phyloP scores from a whole-genome alignment of 257 asterid genomes.

The Capsicum rhomboideum region DNA sequence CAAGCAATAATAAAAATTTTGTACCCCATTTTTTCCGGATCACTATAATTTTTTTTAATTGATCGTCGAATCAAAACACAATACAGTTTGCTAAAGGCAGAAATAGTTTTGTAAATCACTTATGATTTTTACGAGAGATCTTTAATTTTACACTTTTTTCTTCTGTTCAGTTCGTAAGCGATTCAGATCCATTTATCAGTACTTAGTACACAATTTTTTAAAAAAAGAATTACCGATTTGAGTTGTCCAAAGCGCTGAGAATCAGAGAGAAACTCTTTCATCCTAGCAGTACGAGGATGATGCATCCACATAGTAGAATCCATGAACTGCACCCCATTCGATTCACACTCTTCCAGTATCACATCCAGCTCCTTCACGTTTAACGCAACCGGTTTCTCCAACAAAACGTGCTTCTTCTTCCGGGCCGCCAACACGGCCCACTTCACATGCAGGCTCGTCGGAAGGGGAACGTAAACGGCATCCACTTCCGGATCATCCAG shows the following conservation, averaged over 20 bases:
- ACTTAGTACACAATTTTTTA: not conserved
- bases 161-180: too few species aligned
- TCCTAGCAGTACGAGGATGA: conserved; percentile 23
- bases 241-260: conserved; percentile 23
- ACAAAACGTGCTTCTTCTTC: conserved; percentile 29
- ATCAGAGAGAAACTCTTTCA: conserved; percentile 24
- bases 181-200: not conserved
- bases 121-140: too few species aligned
- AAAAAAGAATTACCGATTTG: conserved; percentile 15
- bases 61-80: too few species aligned
- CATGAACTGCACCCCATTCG: conserved; percentile 39
- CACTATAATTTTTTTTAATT: too few species aligned
- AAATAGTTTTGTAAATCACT: too few species aligned
- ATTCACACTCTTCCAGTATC: conserved; percentile 33
- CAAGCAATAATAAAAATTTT: too few species aligned
- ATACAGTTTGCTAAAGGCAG: too few species aligned
- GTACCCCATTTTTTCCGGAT: too few species aligned
- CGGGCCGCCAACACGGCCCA: conserved; percentile 40
- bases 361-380: conserved; percentile 28
- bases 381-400: conserved; percentile 42
- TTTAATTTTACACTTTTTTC: too few species aligned
- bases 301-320: conserved; percentile 48
- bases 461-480: conserved; percentile 38
- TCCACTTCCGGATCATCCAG: conserved; percentile 34
- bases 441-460: conserved; percentile 30